These are phyloP conservation scores for Apiospora hydei DNA, from an alignment of 2,329 filamentous ascomycete genomes.

Conservation along the genomic window DNA sequence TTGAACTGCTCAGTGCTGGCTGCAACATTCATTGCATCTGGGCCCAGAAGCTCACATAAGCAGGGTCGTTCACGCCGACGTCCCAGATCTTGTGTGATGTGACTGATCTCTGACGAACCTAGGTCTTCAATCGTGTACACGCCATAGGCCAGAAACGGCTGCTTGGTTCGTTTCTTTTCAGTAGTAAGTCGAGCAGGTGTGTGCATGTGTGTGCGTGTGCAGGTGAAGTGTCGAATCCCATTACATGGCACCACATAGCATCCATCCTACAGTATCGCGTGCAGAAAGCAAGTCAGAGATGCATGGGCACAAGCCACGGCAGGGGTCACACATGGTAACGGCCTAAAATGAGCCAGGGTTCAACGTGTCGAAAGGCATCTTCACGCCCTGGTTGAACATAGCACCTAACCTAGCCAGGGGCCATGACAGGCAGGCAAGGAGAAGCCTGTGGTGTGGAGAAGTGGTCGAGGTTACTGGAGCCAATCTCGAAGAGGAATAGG, in stretches of 20 bases:
- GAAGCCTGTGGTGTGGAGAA: not conserved
- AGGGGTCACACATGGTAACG: slow-evolving; percentile 35
- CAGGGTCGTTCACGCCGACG: slow-evolving; percentile 38
- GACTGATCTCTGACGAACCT: slow-evolving; percentile 40
- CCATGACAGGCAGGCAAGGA: not conserved
- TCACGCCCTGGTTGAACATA: not conserved
- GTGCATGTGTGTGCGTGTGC: not conserved
- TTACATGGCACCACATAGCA: not conserved
- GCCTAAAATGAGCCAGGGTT: not conserved
- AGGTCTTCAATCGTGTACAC: not conserved
- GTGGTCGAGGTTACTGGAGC: not conserved
- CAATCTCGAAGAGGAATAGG: not conserved
- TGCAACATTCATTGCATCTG: slow-evolving; percentile 23
- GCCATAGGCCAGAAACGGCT: slow-evolving; percentile 13
- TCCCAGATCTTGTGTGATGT: slow-evolving; percentile 60
- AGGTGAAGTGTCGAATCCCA: not conserved
- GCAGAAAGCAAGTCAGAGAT: slow-evolving; percentile 35
- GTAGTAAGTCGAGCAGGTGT: slow-evolving; percentile 3
- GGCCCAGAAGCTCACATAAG: slow-evolving; percentile 43
- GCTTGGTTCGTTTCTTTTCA: not conserved
- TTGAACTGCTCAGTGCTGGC: not conserved
- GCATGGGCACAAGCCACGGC: slow-evolving; percentile 39
- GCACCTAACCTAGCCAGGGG: not conserved
- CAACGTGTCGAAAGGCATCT: not conserved
- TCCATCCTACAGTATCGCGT: slow-evolving; percentile 28